phyloP scores from a whole-genome alignment of 257 asterid genomes.

The Plectranthus barbatus region DNA sequence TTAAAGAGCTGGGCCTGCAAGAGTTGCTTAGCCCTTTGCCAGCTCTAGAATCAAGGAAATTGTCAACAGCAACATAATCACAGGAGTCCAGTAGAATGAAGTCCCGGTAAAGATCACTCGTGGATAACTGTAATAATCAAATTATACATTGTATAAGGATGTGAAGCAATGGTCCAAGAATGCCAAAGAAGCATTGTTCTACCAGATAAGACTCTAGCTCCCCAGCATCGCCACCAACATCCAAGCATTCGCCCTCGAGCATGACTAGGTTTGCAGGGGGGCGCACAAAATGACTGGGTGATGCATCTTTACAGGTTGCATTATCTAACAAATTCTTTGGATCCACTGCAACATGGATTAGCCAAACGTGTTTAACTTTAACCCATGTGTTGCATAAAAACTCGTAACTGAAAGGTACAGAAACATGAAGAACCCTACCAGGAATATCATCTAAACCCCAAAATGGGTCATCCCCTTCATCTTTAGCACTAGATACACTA shows the following conservation, averaged over 20 bases:
- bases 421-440: constrained; percentile 37
- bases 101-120: constrained; percentile 73
- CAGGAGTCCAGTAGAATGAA: constrained; percentile 72
- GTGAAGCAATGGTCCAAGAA: not conserved
- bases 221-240: constrained; percentile 64
- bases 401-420: constrained; percentile 11
- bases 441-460: constrained; percentile 79
- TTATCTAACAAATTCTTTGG: constrained; percentile 55
- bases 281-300: constrained; percentile 38
- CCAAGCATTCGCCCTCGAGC: constrained; percentile 96
- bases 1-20: constrained; percentile 32
- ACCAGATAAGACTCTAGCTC: constrained; percentile 98
- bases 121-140: constrained; percentile 63
- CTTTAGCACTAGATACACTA: constrained; percentile 29
- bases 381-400: not conserved
- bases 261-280: constrained; percentile 94
- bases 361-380: constrained; percentile 13
- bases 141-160: not conserved
- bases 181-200: constrained; percentile 10
- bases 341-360: constrained; percentile 50
- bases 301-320: constrained; percentile 29
- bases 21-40: constrained; percentile 31
- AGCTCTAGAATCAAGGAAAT: constrained; percentile 41
- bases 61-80: constrained; percentile 64
- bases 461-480: constrained; percentile 50